A percentile compares a stretch with the other conserved stretches of the same genome.
Conservation (phyloP, 139 green algal genomes). For the Coelastrella sp. region DNA sequence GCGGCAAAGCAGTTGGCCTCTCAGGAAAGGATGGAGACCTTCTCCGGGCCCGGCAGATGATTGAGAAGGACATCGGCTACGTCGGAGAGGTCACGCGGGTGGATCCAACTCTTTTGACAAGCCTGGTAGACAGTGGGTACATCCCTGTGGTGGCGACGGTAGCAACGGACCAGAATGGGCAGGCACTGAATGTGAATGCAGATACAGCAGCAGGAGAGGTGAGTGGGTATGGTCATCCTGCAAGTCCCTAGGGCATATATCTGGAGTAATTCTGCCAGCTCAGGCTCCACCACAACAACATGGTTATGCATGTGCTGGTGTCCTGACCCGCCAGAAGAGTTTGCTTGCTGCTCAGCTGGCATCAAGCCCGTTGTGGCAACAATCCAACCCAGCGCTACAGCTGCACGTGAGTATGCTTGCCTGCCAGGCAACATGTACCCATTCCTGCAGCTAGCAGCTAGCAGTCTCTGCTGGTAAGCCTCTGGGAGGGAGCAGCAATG, state of each 20-base stretch:
- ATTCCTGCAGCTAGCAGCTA: not conserved
- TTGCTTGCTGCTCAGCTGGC: too few relatives aligned
- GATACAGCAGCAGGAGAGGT: conserved; percentile 98
- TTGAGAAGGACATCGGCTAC: conserved; percentile 93
- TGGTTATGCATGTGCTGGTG: too few relatives aligned
- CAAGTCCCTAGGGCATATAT: not conserved
- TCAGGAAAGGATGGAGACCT: conserved; percentile 95
- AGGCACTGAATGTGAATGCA: conserved; percentile 99
- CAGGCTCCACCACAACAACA: not conserved
- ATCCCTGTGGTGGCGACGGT: conserved; percentile 98
- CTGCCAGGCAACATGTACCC: too few relatives aligned
- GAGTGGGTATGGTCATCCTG: not conserved
- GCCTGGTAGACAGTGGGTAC: conserved; percentile 80
- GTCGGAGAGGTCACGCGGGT: conserved; percentile 95
- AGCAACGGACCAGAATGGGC: conserved; percentile 81
- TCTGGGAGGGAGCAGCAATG: not conserved
- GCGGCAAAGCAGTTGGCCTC: conserved; percentile 95
- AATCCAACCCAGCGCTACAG: too few relatives aligned
- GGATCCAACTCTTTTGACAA: conserved; percentile 79
- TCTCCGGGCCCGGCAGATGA: conserved; percentile 89
- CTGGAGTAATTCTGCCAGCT: not conserved
- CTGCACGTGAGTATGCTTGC: too few relatives aligned
- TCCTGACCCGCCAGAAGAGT: too few relatives aligned
- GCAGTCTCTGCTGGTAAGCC: not conserved
- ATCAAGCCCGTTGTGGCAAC: too few relatives aligned